Conservation (phyloP, 1,139 yeast species). For the Meyerozyma guilliermondii region DNA sequence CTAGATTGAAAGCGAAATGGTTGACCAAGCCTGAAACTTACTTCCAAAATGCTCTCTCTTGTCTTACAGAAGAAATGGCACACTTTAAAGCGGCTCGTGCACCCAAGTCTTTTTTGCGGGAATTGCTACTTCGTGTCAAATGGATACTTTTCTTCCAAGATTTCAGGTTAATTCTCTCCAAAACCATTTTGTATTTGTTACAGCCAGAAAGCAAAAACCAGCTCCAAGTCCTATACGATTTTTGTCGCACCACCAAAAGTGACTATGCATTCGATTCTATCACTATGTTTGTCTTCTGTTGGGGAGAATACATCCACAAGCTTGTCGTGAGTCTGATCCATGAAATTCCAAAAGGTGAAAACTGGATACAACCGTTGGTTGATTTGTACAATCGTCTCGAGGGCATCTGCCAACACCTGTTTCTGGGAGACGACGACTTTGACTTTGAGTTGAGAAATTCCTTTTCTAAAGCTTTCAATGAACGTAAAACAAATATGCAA, state of each 20-base stretch:
- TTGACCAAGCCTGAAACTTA: constrained; percentile 1
- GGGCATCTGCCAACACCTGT: background rate
- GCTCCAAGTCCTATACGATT: constrained; percentile 12
- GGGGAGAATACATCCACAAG: background rate
- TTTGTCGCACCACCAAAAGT: constrained; percentile 12
- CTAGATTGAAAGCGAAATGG: constrained; percentile 1
- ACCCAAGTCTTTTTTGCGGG: constrained; percentile 15
- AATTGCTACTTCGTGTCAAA: constrained; percentile 18
- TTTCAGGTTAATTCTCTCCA: constrained; percentile 16
- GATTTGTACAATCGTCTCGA: background rate
- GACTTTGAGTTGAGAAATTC: constrained; percentile 27
- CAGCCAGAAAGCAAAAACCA: constrained; percentile 11
- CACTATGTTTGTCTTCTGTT: background rate
- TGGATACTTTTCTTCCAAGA: constrained; percentile 30
- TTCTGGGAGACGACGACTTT: constrained; percentile 13
- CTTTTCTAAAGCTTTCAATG: constrained; percentile 20
- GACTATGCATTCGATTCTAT: constrained; percentile 17
- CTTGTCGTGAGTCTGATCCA: background rate
- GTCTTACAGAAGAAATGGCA: constrained; percentile 9
- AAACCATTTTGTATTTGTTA: constrained; percentile 18
- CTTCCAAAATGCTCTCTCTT: background rate
- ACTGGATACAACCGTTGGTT: background rate
- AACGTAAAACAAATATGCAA: constrained; percentile 14
- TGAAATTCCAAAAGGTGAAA: background rate
- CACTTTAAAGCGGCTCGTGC: constrained; percentile 19